Evolutionary conservation across 2,329 filamentous ascomycete genomes (phyloP).

Genomic region (Fusarium falciforme): DNA sequence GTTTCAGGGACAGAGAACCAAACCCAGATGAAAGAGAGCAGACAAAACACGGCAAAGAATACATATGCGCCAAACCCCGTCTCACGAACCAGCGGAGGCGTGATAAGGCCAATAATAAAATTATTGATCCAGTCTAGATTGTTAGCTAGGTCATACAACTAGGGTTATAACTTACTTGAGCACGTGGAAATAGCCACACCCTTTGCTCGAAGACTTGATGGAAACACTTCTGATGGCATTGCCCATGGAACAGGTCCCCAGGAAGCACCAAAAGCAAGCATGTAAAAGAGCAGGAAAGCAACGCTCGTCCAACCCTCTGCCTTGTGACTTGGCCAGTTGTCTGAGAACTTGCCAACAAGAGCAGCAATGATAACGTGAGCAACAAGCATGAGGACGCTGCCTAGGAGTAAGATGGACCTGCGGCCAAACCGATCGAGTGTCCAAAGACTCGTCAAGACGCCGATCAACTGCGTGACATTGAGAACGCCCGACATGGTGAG

Average conservation of each 20-base stretch:
- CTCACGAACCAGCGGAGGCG: constrained; percentile 60
- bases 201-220: constrained; percentile 6
- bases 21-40: constrained; percentile 63
- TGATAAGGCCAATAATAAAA: constrained; percentile 9
- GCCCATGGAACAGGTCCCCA: constrained; percentile 14
- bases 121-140: constrained; percentile 2
- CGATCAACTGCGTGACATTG: constrained; percentile 10
- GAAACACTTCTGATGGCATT: constrained; percentile 7
- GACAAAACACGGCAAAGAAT: constrained; percentile 69
- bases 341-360: neutral
- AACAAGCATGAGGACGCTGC: constrained; percentile 1
- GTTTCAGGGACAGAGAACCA: constrained; percentile 68
- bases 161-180: neutral
- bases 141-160: neutral
- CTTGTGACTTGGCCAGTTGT: neutral
- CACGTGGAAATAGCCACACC: neutral
- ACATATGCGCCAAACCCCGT: constrained; percentile 63
- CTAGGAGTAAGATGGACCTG: neutral
- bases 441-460: constrained; percentile 5
- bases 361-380: constrained; percentile 8
- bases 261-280: neutral
- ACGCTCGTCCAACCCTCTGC: neutral
- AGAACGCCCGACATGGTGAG: constrained; percentile 15
- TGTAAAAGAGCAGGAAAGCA: neutral
- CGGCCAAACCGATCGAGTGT: constrained; percentile 10